Percentiles rank a stretch among this genome's conserved stretches.
Evolutionary conservation across 1,139 yeast genomes (phyloP).

Genomic region (Pichia terricola): DNA sequence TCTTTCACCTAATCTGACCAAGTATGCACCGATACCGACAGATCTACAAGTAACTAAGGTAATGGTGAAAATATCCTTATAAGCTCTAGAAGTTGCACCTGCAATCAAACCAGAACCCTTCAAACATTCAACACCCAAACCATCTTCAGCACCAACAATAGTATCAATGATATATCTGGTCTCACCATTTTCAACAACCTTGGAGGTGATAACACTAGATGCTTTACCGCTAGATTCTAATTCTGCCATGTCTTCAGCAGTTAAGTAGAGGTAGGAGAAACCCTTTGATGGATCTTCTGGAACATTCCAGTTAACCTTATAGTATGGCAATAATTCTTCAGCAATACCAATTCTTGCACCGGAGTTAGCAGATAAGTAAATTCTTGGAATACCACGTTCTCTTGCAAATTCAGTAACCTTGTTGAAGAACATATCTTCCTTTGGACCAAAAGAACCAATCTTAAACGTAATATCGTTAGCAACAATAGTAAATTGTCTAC

Average conservation of each 20-base stretch:
- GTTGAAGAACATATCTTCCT: conserved; percentile 84
- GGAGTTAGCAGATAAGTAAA: conserved; percentile 92
- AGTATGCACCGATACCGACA: conserved; percentile 98
- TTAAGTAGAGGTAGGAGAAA: conserved; percentile 77
- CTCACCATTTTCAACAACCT: conserved; percentile 76
- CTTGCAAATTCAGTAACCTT: conserved; percentile 90
- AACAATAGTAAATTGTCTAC: conserved; percentile 84
- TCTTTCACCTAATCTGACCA: conserved; percentile 96
- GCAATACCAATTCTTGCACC: conserved; percentile 99
- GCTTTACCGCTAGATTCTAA: conserved; percentile 52
- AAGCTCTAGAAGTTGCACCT: conserved; percentile 96
- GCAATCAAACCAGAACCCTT: conserved; percentile 97
- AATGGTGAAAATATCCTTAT: conserved; percentile 92
- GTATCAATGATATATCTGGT: conserved; percentile 73
- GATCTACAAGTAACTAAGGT: conserved; percentile 97
- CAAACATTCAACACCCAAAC: conserved; percentile 96
- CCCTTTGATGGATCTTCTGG: conserved; percentile 71
- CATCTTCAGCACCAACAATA: conserved; percentile 89
- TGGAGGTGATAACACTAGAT: conserved; percentile 64
- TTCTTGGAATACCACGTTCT: conserved; percentile 84
- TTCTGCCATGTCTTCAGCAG: conserved; percentile 53
- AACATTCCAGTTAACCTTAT: conserved; percentile 89
- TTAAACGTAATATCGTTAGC: conserved; percentile 96
- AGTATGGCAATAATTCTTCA: conserved; percentile 83
- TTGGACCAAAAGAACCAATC: conserved; percentile 99